Conservation (phyloP, 1,284 basidiomycete species). For the Marasmius fiardii region DNA sequence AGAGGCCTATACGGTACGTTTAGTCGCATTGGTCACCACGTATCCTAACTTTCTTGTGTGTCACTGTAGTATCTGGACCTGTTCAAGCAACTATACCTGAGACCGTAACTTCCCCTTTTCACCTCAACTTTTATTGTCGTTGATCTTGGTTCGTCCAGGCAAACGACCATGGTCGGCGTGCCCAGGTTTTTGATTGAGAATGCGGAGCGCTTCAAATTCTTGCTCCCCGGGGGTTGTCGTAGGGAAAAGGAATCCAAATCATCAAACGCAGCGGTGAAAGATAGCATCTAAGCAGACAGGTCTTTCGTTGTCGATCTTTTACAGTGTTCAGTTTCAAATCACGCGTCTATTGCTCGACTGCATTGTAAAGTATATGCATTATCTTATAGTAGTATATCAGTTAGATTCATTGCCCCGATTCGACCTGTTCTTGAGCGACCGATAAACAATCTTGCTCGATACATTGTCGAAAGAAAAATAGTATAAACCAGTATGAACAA, state of each 20-base stretch:
- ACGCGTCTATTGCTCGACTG: too few species aligned
- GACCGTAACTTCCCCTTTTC: conserved; percentile 41
- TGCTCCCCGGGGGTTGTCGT: conserved; percentile 62
- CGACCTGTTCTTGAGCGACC: too few species aligned
- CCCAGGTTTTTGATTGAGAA: conserved; percentile 52
- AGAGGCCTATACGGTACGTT: conserved; percentile 53
- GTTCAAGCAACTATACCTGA: conserved; percentile 45
- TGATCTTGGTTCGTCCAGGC: conserved; percentile 18
- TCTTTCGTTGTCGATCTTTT: too few species aligned
- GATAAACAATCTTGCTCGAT: too few species aligned
- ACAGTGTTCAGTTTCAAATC: too few species aligned
- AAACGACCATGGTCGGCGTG: conserved; percentile 47
- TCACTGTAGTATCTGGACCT: conserved; percentile 46
- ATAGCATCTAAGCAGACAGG: too few species aligned
- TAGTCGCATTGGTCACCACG: conserved; percentile 3
- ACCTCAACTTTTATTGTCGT: conserved; percentile 1
- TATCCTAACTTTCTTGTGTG: not conserved
- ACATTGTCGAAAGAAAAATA: not conserved
- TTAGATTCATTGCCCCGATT: too few species aligned
- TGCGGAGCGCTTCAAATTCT: conserved; percentile 46
- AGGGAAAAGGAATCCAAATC: conserved; percentile 24
- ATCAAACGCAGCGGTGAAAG: not conserved
- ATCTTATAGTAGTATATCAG: too few species aligned
- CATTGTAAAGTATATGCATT: too few species aligned
- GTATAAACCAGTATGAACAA: not conserved